Evolutionary conservation across 805 yeast genomes (phyloP).

Genomic region (Monosporozyma unispora): DNA sequence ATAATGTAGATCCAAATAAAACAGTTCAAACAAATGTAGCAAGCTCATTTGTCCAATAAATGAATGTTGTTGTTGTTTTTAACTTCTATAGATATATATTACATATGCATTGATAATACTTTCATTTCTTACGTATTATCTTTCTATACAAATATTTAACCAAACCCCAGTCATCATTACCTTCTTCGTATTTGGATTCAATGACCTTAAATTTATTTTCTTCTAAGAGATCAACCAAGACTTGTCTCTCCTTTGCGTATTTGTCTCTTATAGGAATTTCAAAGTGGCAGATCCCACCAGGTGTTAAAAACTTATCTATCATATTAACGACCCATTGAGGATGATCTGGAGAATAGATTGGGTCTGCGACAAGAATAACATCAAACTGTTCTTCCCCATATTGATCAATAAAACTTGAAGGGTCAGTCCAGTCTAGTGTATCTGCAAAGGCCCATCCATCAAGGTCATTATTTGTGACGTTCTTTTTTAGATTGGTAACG

Average conservation of each 20-base stretch:
- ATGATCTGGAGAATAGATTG: constrained; percentile 76
- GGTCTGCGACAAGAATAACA: constrained; percentile 73
- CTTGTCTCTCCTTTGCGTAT: constrained; percentile 55
- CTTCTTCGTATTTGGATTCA: constrained; percentile 43
- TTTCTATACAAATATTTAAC: constrained; percentile 43
- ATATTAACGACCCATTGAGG: constrained; percentile 64
- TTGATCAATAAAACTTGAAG: constrained; percentile 32
- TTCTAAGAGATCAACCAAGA: constrained; percentile 47
- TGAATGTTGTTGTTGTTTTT: neutral
- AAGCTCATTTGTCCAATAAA: constrained; percentile 6
- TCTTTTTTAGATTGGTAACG: constrained; percentile 53
- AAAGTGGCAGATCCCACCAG: constrained; percentile 40
- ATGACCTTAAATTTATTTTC: constrained; percentile 25
- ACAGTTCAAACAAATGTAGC: constrained; percentile 8
- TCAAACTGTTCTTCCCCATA: constrained; percentile 35
- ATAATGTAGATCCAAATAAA: neutral
- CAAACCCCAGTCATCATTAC: constrained; percentile 80
- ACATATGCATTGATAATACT: constrained; percentile 2
- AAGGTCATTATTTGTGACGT: constrained; percentile 45
- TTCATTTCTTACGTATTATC: constrained; percentile 13
- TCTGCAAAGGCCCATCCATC: constrained; percentile 30
- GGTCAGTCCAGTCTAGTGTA: constrained; percentile 73
- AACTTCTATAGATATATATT: neutral
- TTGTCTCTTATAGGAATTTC: constrained; percentile 68
- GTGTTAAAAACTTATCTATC: constrained; percentile 42